A percentile compares a stretch with the other conserved stretches of the same genome.
phyloP scores from a whole-genome alignment of 176 grass and related monocot species.

The Paspalum vaginatum region DNA sequence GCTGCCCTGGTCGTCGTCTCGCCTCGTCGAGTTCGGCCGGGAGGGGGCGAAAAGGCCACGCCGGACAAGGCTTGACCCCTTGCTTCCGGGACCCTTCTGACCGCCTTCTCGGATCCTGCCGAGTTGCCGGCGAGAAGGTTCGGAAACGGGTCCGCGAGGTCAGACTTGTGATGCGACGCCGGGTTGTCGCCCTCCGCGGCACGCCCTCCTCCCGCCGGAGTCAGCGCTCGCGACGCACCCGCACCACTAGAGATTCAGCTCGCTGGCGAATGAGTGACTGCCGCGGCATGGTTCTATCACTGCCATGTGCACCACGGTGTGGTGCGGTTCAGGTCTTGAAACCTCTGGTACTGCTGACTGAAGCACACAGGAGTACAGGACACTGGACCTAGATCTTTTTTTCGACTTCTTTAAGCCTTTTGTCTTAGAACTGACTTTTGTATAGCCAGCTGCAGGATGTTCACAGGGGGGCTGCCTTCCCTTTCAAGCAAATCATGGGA shows the following conservation, averaged over 20 bases:
- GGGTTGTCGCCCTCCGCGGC: not conserved
- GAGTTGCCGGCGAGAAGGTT: conserved; percentile 42
- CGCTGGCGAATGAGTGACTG: not conserved
- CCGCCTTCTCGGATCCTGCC: conserved; percentile 42
- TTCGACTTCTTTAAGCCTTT: not conserved
- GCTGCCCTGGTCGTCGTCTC: not conserved
- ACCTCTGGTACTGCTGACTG: not conserved
- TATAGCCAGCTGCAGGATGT: too few relatives aligned
- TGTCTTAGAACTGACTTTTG: too few relatives aligned
- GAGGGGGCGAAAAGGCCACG: too few relatives aligned
- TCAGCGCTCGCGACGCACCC: not conserved
- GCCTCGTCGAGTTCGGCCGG: conserved; percentile 22
- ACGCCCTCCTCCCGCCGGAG: not conserved
- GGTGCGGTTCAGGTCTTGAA: not conserved
- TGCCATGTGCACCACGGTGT: not conserved
- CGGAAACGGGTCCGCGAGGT: conserved; percentile 13
- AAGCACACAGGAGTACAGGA: not conserved
- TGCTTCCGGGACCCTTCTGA: conserved; percentile 31
- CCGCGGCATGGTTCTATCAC: conserved; percentile 3
- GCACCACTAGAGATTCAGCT: not conserved
- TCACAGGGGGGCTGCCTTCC: too few relatives aligned
- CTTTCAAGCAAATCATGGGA: too few relatives aligned
- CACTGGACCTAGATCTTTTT: not conserved
- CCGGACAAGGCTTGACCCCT: conserved; percentile 7
- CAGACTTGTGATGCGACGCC: conserved; percentile 7